phyloP scores from a whole-genome alignment of 495 filamentous ascomycete species.

The Aspergillus sclerotioniger region DNA sequence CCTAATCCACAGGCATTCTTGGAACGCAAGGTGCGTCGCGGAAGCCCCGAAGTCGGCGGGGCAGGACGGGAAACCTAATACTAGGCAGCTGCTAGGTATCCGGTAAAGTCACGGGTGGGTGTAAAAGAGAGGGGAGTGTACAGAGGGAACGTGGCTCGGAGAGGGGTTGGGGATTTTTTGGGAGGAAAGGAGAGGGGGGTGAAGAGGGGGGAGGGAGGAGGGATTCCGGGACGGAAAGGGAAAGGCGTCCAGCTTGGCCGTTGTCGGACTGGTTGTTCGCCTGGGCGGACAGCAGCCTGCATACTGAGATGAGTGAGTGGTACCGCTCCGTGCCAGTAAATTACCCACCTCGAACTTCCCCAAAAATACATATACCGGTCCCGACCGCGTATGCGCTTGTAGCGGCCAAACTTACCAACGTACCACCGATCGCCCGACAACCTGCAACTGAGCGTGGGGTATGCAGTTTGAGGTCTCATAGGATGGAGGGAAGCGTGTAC shows the following conservation, averaged over 20 bases:
- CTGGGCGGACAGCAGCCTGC: conserved; percentile 13
- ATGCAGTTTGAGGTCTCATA: conserved; percentile 12
- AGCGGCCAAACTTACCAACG: not conserved
- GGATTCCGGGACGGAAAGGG: conserved; percentile 14
- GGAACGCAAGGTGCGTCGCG: conserved; percentile 18
- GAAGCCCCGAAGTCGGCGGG: conserved; percentile 35
- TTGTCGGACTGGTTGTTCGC: conserved; percentile 32
- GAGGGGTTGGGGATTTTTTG: conserved; percentile 9
- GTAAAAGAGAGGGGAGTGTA: conserved; percentile 7
- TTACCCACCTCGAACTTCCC: conserved; percentile 19
- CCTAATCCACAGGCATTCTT: conserved; percentile 22
- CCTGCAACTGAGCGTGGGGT: conserved; percentile 24
- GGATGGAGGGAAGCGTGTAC: conserved; percentile 9
- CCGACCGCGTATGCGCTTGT: conserved; percentile 18
- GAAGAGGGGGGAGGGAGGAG: conserved; percentile 18
- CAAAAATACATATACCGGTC: conserved; percentile 24
- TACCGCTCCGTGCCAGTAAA: conserved; percentile 25
- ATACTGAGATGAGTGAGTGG: not conserved
- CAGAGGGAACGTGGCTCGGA: conserved; percentile 5
- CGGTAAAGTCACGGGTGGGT: conserved; percentile 4
- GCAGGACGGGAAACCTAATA: not conserved
- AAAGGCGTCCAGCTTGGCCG: conserved; percentile 31
- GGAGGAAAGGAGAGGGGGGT: conserved; percentile 11
- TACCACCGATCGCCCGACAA: conserved; percentile 21
- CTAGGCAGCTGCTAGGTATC: not conserved